phyloP scores from a whole-genome alignment of 2,329 filamentous ascomycete genomes.

The Penicillium digitatum region DNA sequence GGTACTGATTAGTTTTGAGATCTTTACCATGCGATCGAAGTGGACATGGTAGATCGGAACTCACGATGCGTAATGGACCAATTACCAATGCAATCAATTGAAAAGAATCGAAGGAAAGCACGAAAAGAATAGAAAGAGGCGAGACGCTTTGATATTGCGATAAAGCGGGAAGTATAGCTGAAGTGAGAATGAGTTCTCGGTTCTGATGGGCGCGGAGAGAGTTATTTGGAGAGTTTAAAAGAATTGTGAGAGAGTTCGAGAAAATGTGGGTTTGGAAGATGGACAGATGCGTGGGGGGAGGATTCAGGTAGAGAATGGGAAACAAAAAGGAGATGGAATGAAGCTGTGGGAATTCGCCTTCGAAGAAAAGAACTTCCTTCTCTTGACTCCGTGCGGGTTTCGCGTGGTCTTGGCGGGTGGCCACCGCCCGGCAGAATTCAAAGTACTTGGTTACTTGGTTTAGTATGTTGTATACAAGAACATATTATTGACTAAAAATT shows the following conservation, averaged over 20 bases:
- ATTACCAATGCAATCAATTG: conserved; percentile 23
- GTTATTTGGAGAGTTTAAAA: conserved; percentile 14
- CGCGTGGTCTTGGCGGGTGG: conserved; percentile 20
- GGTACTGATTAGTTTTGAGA: conserved; percentile 18
- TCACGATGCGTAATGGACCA: conserved; percentile 31
- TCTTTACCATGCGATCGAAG: conserved; percentile 1
- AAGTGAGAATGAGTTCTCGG: conserved; percentile 23
- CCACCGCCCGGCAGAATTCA: conserved; percentile 25
- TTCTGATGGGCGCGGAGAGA: conserved; percentile 18
- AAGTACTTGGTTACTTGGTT: too few species aligned
- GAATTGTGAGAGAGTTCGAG: conserved; percentile 17
- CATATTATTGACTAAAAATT: too few species aligned
- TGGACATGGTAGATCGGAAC: conserved; percentile 14
- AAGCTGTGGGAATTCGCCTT: conserved; percentile 26
- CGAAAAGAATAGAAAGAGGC: conserved; percentile 10
- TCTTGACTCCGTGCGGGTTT: conserved; percentile 27
- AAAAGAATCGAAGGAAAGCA: conserved; percentile 11
- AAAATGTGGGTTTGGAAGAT: conserved; percentile 11
- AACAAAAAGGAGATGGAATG: conserved; percentile 17
- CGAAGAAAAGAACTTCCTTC: conserved; percentile 27
- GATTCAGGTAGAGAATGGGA: conserved; percentile 11
- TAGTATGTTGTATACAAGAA: too few species aligned
- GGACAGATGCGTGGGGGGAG: conserved; percentile 6
- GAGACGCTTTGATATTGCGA: conserved; percentile 14
- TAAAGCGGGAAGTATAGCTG: conserved; percentile 22